phyloP scores from a whole-genome alignment of 345 rosid species.

The Brassica napus region DNA sequence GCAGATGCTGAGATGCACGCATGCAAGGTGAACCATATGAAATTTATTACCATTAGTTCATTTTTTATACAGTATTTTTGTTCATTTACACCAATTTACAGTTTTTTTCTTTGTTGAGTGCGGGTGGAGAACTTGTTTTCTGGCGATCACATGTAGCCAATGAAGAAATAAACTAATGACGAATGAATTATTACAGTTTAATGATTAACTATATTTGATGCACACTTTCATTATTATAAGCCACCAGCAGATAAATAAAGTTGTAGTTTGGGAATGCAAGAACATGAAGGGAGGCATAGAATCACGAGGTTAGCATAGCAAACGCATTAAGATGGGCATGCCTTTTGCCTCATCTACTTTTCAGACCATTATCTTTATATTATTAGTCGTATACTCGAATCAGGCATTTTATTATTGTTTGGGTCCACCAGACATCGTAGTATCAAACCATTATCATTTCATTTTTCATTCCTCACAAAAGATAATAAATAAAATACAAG shows the following conservation, averaged over 20 bases:
- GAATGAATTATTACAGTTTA: neutral
- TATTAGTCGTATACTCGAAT: constrained; percentile 20
- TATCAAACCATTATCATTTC: neutral
- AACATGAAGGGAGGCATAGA: constrained; percentile 29
- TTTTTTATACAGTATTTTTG: neutral
- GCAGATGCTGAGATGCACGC: neutral
- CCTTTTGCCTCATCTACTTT: constrained; percentile 33
- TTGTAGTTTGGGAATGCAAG: constrained; percentile 23
- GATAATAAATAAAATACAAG: neutral
- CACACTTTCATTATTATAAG: neutral
- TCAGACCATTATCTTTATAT: constrained; percentile 24
- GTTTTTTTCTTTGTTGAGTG: neutral
- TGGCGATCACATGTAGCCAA: neutral
- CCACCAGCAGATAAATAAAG: constrained; percentile 16
- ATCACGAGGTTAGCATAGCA: constrained; percentile 32
- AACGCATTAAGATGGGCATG: constrained; percentile 35
- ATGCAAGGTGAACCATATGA: neutral
- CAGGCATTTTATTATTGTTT: constrained; percentile 21
- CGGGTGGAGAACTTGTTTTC: neutral
- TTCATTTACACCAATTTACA: neutral
- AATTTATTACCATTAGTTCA: neutral
- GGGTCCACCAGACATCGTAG: constrained; percentile 34
- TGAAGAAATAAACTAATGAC: neutral
- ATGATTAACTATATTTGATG: neutral
- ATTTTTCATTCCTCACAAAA: constrained; percentile 12